phyloP scores from a whole-genome alignment of 1,284 basidiomycete genomes.

The Sporisorium iseilematis-ciliati region DNA sequence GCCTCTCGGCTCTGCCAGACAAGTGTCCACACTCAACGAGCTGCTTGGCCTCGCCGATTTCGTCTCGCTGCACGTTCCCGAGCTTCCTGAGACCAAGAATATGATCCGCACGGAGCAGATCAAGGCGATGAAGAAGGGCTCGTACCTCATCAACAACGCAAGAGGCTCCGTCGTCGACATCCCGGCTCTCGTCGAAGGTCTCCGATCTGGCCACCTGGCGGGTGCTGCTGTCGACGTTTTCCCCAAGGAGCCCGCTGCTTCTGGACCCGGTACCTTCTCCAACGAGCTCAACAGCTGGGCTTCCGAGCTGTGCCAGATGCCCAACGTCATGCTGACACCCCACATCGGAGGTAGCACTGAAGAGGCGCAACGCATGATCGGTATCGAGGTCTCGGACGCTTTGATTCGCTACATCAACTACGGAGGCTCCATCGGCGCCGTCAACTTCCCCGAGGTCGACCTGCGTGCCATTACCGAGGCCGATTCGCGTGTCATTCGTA shows the following conservation, averaged over 20 bases:
- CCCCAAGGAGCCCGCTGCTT: slow-evolving; percentile 90
- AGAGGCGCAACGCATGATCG: slow-evolving; percentile 97
- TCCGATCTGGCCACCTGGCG: slow-evolving; percentile 87
- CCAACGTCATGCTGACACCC: slow-evolving; percentile 73
- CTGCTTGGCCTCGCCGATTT: slow-evolving; percentile 89
- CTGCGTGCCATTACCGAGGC: slow-evolving; percentile 83
- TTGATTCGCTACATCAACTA: slow-evolving; percentile 91
- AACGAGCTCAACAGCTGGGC: slow-evolving; percentile 66
- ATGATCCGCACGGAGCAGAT: slow-evolving; percentile 87
- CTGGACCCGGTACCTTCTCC: slow-evolving; percentile 81
- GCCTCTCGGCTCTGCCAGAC: slow-evolving; percentile 93
- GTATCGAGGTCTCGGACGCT: slow-evolving; percentile 89
- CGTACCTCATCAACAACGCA: slow-evolving; percentile 98
- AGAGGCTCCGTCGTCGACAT: slow-evolving; percentile 96
- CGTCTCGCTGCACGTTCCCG: slow-evolving; percentile 95
- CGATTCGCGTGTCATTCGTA: slow-evolving; percentile 85
- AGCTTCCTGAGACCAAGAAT: slow-evolving; percentile 93
- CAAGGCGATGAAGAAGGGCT: slow-evolving; percentile 90
- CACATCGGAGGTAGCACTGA: slow-evolving; percentile 99
- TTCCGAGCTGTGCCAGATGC: slow-evolving; percentile 55
- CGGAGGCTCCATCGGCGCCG: slow-evolving; percentile 86
- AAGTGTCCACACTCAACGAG: slow-evolving; percentile 84
- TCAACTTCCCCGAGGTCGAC: slow-evolving; percentile 99
- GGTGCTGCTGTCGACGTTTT: slow-evolving; percentile 96
- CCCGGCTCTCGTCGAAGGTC: slow-evolving; percentile 83